phyloP scores from a whole-genome alignment of 169 alveolate genomes.

The Nephromyces sp. region DNA sequence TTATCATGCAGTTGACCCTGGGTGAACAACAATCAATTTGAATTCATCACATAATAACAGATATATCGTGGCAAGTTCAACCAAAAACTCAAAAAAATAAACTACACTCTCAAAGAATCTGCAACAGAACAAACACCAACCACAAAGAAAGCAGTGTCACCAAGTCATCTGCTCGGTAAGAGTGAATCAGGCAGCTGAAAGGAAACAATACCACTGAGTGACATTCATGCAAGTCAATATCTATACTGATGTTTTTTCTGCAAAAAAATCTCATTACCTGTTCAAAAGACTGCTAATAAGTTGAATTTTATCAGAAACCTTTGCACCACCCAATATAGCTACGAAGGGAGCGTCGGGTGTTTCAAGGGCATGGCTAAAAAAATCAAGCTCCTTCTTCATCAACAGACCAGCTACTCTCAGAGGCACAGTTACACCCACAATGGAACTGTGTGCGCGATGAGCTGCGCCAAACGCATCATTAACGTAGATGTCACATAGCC shows the following conservation, averaged over 20 bases:
- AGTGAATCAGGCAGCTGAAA: no score
- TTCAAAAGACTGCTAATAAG: conserved; percentile 82
- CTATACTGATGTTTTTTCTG: neutral
- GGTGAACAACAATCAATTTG: neutral
- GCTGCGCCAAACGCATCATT: conserved; percentile 98
- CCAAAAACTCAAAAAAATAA: neutral
- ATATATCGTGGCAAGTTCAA: neutral
- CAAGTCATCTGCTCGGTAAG: neutral
- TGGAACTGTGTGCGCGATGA: conserved; percentile 94
- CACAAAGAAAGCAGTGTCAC: neutral
- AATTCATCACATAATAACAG: neutral
- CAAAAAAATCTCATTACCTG: conserved; percentile 23
- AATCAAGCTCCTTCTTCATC: conserved; percentile 88
- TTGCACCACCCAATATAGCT: conserved; percentile 96
- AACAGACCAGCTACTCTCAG: conserved; percentile 84
- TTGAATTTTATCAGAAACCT: conserved; percentile 92
- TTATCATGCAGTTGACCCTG: conserved; percentile 83
- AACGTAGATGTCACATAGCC: conserved; percentile 89
- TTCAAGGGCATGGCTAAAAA: conserved; percentile 88
- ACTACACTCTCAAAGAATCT: neutral
- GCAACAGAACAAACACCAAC: neutral
- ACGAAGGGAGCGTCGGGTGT: conserved; percentile 85
- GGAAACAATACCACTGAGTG: neutral
- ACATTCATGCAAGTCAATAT: neutral
- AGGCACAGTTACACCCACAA: conserved; percentile 85